A percentile compares a stretch with the other conserved stretches of the same genome.
Evolutionary conservation across 768 basidiomycete species (phyloP).

Genomic region (Pleurotus tuber-regium): DNA sequence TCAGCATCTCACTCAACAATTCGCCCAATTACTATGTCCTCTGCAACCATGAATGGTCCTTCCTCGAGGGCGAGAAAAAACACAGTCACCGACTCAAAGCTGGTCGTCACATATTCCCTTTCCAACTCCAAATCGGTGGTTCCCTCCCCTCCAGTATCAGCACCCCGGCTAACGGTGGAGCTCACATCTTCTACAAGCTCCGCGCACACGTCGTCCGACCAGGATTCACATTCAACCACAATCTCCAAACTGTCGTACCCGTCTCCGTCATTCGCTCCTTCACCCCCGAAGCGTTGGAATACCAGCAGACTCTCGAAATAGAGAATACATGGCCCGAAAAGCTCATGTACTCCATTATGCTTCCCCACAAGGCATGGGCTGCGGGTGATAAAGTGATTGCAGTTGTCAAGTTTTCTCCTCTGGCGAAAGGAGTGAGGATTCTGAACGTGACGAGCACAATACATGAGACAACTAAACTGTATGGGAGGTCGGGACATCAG

Average conservation of each 20-base stretch:
- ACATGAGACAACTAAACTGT: slow-evolving; percentile 70
- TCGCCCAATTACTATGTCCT: slow-evolving; percentile 57
- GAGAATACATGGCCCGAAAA: slow-evolving; percentile 98
- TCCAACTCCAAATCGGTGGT: slow-evolving; percentile 83
- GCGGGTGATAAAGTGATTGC: slow-evolving; percentile 84
- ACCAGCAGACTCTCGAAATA: slow-evolving; percentile 92
- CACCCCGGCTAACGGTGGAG: slow-evolving; percentile 54
- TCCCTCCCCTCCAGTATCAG: slow-evolving; percentile 76
- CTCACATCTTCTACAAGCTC: slow-evolving; percentile 83
- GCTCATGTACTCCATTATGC: slow-evolving; percentile 90
- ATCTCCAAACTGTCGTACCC: slow-evolving; percentile 59
- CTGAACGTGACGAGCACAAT: slow-evolving; percentile 63
- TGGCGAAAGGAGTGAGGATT: slow-evolving; percentile 81
- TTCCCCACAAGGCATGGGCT: slow-evolving; percentile 96
- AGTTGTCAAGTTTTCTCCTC: slow-evolving; percentile 81
- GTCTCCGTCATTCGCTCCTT: slow-evolving; percentile 75
- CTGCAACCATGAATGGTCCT: slow-evolving; percentile 88
- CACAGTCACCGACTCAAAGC: slow-evolving; percentile 90
- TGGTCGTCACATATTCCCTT: slow-evolving; percentile 92
- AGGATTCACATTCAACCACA: slow-evolving; percentile 56
- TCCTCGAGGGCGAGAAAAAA: slow-evolving; percentile 79
- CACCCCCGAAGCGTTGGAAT: slow-evolving; percentile 82
- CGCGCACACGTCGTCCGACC: slow-evolving; percentile 81
- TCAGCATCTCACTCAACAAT: slow-evolving; percentile 39
- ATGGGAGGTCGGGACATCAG: slow-evolving; percentile 50